phyloP scores from a whole-genome alignment of 2,329 filamentous ascomycete species.

The Herpotrichia juniperi region DNA sequence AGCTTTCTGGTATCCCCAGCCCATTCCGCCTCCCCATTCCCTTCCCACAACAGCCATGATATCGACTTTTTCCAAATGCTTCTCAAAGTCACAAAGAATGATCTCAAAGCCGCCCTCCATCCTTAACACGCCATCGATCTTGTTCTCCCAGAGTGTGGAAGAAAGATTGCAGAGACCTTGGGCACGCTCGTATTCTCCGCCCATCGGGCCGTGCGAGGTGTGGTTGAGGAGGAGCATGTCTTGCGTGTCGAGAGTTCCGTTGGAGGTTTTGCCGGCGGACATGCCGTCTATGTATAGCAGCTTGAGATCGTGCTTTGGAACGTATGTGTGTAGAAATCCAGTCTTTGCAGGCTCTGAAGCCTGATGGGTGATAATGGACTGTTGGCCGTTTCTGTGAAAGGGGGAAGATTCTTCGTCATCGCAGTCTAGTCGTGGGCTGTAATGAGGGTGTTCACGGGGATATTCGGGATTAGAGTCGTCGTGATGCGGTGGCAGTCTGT shows the following conservation, averaged over 20 bases:
- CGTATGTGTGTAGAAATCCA: conserved; percentile 73
- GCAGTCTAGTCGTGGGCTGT: neutral
- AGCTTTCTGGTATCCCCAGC: conserved; percentile 47
- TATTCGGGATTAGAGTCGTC: neutral
- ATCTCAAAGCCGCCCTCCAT: conserved; percentile 76
- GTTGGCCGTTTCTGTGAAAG: conserved; percentile 5
- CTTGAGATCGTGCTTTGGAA: conserved; percentile 61
- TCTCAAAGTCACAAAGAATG: conserved; percentile 68
- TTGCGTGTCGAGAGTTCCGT: conserved; percentile 72
- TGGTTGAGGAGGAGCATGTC: conserved; percentile 64
- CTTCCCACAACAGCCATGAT: conserved; percentile 14
- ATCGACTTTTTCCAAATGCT: conserved; percentile 39
- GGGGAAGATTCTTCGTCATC: conserved; percentile 7
- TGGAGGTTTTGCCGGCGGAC: conserved; percentile 67
- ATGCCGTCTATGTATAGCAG: conserved; percentile 75
- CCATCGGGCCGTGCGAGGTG: conserved; percentile 31
- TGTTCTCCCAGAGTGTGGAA: conserved; percentile 53
- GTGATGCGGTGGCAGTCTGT: neutral
- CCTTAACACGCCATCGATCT: conserved; percentile 68
- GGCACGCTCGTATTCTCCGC: conserved; percentile 60
- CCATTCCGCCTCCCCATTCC: conserved; percentile 8
- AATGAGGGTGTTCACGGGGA: neutral
- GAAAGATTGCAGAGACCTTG: conserved; percentile 62
- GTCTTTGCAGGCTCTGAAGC: conserved; percentile 1
- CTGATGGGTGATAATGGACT: conserved; percentile 4